Evolutionary conservation across 2,329 filamentous ascomycete species (phyloP).

Genomic region (Magnaporthiopsis incrustans): DNA sequence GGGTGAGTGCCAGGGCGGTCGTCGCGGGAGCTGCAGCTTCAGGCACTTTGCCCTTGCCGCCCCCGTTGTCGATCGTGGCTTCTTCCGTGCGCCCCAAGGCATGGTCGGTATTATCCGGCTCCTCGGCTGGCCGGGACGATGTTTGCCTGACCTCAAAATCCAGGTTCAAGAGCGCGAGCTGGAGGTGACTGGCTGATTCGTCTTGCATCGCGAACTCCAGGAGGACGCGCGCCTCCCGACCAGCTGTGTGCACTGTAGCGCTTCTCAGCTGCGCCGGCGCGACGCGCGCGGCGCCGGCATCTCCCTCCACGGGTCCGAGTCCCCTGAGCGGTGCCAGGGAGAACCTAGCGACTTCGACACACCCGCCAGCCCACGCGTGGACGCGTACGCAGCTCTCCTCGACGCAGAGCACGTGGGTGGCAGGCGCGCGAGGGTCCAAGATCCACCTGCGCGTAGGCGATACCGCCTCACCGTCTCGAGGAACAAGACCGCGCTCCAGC

Average conservation of each 20-base stretch:
- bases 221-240: constrained; percentile 11
- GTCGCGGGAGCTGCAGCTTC: too few species aligned
- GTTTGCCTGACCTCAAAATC: too few species aligned
- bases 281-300: constrained; percentile 11
- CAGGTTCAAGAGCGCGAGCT: too few species aligned
- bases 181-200: constrained; percentile 8
- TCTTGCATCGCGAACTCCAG: constrained; percentile 16
- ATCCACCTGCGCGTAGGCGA: constrained; percentile 9
- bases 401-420: constrained; percentile 21
- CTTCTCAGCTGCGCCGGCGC: constrained; percentile 16
- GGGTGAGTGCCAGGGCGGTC: too few species aligned
- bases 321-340: too few species aligned
- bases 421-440: constrained; percentile 13
- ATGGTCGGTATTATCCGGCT: too few species aligned
- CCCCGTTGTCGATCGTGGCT: too few species aligned
- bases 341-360: too few species aligned
- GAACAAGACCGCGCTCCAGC: constrained; percentile 13
- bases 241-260: constrained; percentile 11
- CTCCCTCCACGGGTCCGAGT: constrained; percentile 10
- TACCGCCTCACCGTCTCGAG: too few species aligned
- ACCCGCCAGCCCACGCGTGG: constrained; percentile 22
- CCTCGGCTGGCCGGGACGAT: too few species aligned
- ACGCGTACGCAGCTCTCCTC: constrained; percentile 16
- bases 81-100: too few species aligned
- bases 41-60: too few species aligned